Base-by-base conservation (phyloP, 495 filamentous ascomycete genomes). In the Aspergillus affinis region DNA sequence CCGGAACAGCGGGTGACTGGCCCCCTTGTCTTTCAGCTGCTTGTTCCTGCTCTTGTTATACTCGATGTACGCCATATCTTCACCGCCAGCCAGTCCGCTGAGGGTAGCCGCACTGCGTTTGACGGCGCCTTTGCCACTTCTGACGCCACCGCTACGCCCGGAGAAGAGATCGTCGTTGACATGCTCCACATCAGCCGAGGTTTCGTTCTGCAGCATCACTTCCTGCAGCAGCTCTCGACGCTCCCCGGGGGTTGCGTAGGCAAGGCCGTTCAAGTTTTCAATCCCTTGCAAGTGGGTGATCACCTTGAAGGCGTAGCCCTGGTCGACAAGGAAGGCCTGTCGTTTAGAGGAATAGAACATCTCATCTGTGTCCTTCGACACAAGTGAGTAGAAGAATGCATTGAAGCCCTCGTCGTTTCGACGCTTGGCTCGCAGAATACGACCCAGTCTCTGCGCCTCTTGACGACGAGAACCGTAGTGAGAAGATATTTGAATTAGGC, bases 401-500 rank as follows among this genome's bases (percentile, higher is more conserved):
- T 99, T 99, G 77, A 99, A 99, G 19, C 95, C 95, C 73, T 98
- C 94, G 74, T 99, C 94, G 68, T 97, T 98, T 61, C 95, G 82
- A 32, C 94, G 87, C 73, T 99, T 99, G 20, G 94, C 94, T 68
- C 94, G 85, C 12, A 99, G 87, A 67, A 99, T 99, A 41, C 94
- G 89, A 12, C 94, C 94, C 2, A 99, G 83, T 2, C 94, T 87
- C 69, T 99, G 94, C 0, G 94, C 94, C 72, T 99, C 94, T 71
- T 99, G 94, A 72, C 94, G 89, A 61, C 94, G 92, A 13, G 94
- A 98, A 60, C 94, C 94, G 65, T 97, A 99, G 75, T 99, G 94
- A 0, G 93, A 96, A 3, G 93, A 97, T 57, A 99, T 97, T 64
- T 99, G 94, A 67, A 99, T 99, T 6, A 99, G 83, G 67, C 93